Percentiles rank a stretch among this genome's conserved stretches.
These are phyloP conservation scores for Pleurozium schreberi DNA, from an alignment of 225 moss, liverwort and hornwort species.

Conservation along the genomic window DNA sequence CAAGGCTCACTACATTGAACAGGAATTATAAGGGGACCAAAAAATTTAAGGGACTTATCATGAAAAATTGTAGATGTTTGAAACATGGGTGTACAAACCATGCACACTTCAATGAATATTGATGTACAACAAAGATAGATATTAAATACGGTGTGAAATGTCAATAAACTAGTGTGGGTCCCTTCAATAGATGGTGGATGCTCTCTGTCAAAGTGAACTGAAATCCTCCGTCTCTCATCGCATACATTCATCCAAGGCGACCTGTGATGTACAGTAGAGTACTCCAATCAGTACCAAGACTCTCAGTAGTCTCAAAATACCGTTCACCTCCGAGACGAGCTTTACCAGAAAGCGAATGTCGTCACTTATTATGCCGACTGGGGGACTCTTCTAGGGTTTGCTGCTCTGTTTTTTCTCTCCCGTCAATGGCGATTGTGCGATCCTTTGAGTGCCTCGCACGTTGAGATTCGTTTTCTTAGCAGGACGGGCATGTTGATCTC, in stretches of 20 bases:
- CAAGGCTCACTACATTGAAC: too few species aligned
- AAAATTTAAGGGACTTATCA: too few species aligned
- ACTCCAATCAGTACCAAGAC: not conserved
- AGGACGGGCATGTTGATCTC: slow-evolving; percentile 12
- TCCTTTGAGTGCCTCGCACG: not conserved
- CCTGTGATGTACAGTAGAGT: not conserved
- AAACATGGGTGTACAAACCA: too few species aligned
- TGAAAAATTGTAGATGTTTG: too few species aligned
- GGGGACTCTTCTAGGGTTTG: not conserved
- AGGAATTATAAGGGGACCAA: too few species aligned
- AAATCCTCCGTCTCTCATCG: not conserved
- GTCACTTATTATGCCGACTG: slow-evolving; percentile 16
- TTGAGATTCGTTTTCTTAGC: not conserved
- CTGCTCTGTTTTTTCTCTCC: not conserved
- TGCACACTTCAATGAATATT: too few species aligned
- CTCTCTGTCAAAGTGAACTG: not conserved
- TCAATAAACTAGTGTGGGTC: too few species aligned
- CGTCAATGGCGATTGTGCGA: not conserved
- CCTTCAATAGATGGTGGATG: too few species aligned
- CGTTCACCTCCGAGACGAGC: not conserved
- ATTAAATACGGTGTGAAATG: too few species aligned
- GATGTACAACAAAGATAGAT: too few species aligned
- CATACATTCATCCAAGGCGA: not conserved
- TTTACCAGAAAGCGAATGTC: not conserved
- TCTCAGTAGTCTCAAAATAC: not conserved